Percentiles rank a stretch among this genome's conserved stretches.
phyloP scores from a whole-genome alignment of 2,329 filamentous ascomycete species.

The Trichoderma sp. region DNA sequence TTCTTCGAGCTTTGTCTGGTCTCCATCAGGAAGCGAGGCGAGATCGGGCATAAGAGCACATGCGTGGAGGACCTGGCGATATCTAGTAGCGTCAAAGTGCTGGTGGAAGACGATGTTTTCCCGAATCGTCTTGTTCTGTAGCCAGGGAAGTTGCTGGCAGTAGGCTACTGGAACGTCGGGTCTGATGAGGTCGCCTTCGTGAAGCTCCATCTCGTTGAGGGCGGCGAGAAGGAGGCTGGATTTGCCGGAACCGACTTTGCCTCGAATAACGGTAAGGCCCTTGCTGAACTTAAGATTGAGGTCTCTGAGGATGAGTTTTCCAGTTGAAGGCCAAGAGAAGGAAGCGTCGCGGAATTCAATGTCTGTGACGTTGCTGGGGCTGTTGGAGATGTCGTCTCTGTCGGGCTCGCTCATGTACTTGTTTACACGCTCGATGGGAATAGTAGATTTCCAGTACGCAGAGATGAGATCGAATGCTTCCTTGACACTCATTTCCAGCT shows the following conservation, averaged over 20 bases:
- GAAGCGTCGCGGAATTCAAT: conserved; percentile 66
- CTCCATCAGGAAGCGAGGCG: conserved; percentile 58
- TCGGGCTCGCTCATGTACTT: conserved; percentile 86
- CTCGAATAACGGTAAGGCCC: conserved; percentile 60
- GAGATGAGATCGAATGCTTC: conserved; percentile 78
- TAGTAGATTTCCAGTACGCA: conserved; percentile 77
- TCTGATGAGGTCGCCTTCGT: conserved; percentile 52
- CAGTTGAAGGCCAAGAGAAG: conserved; percentile 78
- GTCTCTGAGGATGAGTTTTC: conserved; percentile 54
- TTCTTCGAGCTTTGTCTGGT: conserved; percentile 63
- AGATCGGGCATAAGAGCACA: conserved; percentile 63
- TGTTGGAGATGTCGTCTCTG: conserved; percentile 58
- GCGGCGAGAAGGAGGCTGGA: conserved; percentile 63
- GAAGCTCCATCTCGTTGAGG: conserved; percentile 69
- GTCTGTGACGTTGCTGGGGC: conserved; percentile 41
- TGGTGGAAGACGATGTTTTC: conserved; percentile 69
- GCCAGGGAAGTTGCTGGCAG: conserved; percentile 65
- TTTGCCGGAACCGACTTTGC: conserved; percentile 65
- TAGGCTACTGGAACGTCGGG: conserved; percentile 58
- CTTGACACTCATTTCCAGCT: conserved; percentile 73
- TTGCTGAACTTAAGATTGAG: conserved; percentile 52
- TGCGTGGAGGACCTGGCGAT: conserved; percentile 63
- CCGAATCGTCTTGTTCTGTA: conserved; percentile 67
- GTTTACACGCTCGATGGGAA: conserved; percentile 81
- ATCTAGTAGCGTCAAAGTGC: conserved; percentile 57